Evolutionary conservation across 148 eudicot species (phyloP).

Genomic region (Rhododendron molle): DNA sequence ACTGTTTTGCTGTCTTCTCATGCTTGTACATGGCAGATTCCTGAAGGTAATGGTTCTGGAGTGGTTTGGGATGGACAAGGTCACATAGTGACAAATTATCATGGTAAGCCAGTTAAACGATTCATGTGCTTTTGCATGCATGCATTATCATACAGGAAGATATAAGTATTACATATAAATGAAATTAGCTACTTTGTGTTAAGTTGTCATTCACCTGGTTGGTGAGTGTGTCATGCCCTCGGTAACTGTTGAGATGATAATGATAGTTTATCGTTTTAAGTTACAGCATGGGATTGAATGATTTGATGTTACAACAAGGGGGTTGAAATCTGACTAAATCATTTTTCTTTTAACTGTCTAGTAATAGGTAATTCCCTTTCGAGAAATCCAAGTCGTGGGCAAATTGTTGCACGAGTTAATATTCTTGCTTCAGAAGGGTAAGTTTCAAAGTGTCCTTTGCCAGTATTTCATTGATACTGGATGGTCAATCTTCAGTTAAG

Average conservation of each 20-base stretch:
- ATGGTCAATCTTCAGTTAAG: background rate
- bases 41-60: conserved; percentile 17
- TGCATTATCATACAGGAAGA: background rate
- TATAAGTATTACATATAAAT: background rate
- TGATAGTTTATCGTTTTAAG: background rate
- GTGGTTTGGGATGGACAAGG: conserved; percentile 38
- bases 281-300: conserved; percentile 2
- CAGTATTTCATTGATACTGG: conserved; percentile 3
- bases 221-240: background rate
- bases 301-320: background rate
- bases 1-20: background rate
- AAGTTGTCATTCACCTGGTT: background rate
- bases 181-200: background rate
- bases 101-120: conserved; percentile 48
- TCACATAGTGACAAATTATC: conserved; percentile 93
- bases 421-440: conserved; percentile 94
- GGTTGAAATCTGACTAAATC: background rate
- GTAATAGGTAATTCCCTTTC: conserved; percentile 95
- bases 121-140: background rate
- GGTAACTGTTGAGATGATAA: background rate
- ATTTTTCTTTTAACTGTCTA: conserved; percentile 27
- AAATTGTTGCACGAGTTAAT: conserved; percentile 93
- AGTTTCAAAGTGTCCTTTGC: conserved; percentile 17
- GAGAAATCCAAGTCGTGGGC: conserved; percentile 73
- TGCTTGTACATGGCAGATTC: conserved; percentile 6